Evolutionary conservation across 2,329 filamentous ascomycete genomes (phyloP), one percentile per base, ranked within the genome.

Genomic region (Periconia macrospinosa): DNA sequence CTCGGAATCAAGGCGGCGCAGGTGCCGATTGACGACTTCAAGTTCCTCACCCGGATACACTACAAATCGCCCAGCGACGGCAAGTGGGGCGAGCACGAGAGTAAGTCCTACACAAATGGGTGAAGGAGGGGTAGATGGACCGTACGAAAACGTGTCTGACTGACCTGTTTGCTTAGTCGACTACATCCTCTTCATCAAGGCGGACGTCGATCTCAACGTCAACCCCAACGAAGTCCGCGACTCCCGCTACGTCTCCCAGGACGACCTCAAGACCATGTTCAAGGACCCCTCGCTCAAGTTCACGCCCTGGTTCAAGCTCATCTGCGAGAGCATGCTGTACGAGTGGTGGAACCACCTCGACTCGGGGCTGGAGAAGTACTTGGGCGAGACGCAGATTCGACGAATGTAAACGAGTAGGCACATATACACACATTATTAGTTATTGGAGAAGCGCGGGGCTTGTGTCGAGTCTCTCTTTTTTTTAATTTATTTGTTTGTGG

Each of bases 231-330:
- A 99, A 78, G 92, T 92, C 45, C 86, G 86, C 68, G 93, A 89
- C 61, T 90, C 88, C 19, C 83, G 86, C 73, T 99, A 95, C 67
- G 92, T 97, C 56, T 87, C 87, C 19, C 83, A 90, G 41, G 87
- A 92, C 20, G 87, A 92, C 66, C 81, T 99, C 62, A 94, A 91
- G 81, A 73, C 83, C 63, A 90, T 93, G 82, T 97, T 99, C 75
- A 79, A 87, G 67, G 88, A 97, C 69, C 85, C 89, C 3, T 81
- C 78, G 49, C 81, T 96, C 65, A 89, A 88, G 67, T 97, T 97
- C 76, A 99, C 94, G 0, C 94, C 94, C 1, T 99, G 94, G 94
- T 99, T 99, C 82, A 96, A 96, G 82, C 87, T 99, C 63, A 97
- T 99, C 70, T 99, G 94, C 83, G 84, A 97, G 75, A 92, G 91